These are phyloP conservation scores for Lizanozyma gosingica DNA, from an alignment of 1,139 yeast species.

Conservation along the genomic window DNA sequence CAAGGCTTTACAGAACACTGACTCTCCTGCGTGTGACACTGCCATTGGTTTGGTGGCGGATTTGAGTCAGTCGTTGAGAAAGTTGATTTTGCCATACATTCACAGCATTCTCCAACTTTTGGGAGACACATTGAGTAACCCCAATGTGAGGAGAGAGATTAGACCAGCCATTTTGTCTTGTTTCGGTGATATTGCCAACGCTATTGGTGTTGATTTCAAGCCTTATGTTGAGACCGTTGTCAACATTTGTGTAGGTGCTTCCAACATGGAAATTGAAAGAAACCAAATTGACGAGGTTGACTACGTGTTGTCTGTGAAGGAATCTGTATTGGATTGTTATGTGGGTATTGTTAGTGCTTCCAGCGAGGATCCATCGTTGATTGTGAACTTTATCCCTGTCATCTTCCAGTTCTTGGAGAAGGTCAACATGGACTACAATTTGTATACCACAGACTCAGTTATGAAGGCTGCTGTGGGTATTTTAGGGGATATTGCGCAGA, in stretches of 20 bases:
- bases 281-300: conserved; percentile 68
- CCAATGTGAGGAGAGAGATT: conserved; percentile 65
- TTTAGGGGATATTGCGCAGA: conserved; percentile 85
- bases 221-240: conserved; percentile 75
- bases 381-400: conserved; percentile 57
- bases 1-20: conserved; percentile 71
- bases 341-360: conserved; percentile 92
- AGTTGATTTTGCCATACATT: conserved; percentile 61
- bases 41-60: conserved; percentile 97
- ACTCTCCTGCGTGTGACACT: conserved; percentile 73
- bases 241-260: conserved; percentile 56
- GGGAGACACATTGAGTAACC: conserved; percentile 60
- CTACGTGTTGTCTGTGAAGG: conserved; percentile 63
- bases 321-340: conserved; percentile 86
- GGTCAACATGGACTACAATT: conserved; percentile 51
- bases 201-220: conserved; percentile 67
- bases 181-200: conserved; percentile 91
- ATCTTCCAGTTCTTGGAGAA: conserved; percentile 62
- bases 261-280: conserved; percentile 44
- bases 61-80: conserved; percentile 84
- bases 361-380: conserved; percentile 55
- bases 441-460: conserved; percentile 54
- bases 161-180: conserved; percentile 89
- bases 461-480: conserved; percentile 79
- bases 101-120: conserved; percentile 76